Evolutionary conservation across 306 rosid species (phyloP), one percentile per base, ranked within the genome.

Genomic region (Cicer bijugum): DNA sequence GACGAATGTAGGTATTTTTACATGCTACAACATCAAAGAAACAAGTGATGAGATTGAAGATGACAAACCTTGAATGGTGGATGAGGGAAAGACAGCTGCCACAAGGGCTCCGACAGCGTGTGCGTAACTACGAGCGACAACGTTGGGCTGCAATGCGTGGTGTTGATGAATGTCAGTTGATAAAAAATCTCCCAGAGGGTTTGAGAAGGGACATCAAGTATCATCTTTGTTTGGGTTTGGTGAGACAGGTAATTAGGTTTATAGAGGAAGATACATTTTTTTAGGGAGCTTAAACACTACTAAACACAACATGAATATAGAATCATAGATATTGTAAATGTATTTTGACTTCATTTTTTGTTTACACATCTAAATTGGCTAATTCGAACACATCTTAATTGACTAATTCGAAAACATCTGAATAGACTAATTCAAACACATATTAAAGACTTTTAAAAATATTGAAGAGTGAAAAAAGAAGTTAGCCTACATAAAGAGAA

Each of bases 41-140:
- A 77, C 98, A 88, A 76, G 92, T 86, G 6, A 94, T 94, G 98
- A 88, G 88, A 72, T 70, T 91, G 75, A 89, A 81, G 85, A 94
- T 94, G 98, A 94, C 95, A 76, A 91, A 91, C 81, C 67, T 94
- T 5, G 98, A 94, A 71, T 91, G 97, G 98, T 91, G 97, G 98
- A 91, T 94, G 98, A 85, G 87, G 79, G 91, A 89, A 81, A 86
- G 96, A 86, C 81, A 48, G 0, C 77, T 94, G 83, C 98, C 98
- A 2, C 83, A 69, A 38, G 90, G 83, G 11, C 90, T 87, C 20
- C 44, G 92, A 64, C 98, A 94, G 20, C 88, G 96, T 0, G 98
- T 94, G 59, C 88, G 95, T 1, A 91, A 78, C 87, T 94, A 88
- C 17, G 98, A 94, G 82, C 79, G 97, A 12, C 97, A 91, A 38